Evolutionary conservation across 2,329 filamentous ascomycete genomes (phyloP).

Genomic region (Paracamarosporium sp.): DNA sequence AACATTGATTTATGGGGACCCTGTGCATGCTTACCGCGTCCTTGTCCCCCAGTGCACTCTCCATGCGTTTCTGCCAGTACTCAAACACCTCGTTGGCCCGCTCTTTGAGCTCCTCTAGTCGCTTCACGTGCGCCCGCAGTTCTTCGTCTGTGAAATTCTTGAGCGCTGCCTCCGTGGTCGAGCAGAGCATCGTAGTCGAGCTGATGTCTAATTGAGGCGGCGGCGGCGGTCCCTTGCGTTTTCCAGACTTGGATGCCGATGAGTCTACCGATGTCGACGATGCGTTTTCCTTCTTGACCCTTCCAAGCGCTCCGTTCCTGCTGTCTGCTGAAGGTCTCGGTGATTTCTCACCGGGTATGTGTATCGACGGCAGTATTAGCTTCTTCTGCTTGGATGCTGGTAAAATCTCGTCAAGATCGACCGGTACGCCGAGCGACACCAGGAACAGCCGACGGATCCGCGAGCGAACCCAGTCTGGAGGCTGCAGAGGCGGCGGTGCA

Average conservation of each 20-base stretch:
- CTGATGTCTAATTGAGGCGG: conserved; percentile 81
- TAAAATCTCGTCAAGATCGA: conserved; percentile 96
- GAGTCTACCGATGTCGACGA: conserved; percentile 49
- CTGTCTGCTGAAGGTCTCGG: conserved; percentile 47
- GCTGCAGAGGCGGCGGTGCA: conserved; percentile 90
- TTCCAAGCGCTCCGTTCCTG: conserved; percentile 43
- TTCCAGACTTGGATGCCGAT: conserved; percentile 45
- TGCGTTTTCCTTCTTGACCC: conserved; percentile 49
- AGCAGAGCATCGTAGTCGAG: conserved; percentile 77
- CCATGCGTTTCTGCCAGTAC: conserved; percentile 86
- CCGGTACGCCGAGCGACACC: conserved; percentile 92
- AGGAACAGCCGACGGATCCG: conserved; percentile 94
- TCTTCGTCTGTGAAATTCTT: conserved; percentile 80
- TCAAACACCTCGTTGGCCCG: conserved; percentile 78
- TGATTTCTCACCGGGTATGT: conserved; percentile 45
- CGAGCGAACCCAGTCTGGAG: conserved; percentile 96
- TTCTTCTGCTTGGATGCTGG: conserved; percentile 99
- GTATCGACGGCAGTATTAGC: conserved; percentile 84
- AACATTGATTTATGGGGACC: neutral
- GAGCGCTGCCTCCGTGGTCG: conserved; percentile 83
- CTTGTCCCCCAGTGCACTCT: conserved; percentile 87
- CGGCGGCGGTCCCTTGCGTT: conserved; percentile 66
- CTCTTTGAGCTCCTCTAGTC: conserved; percentile 72
- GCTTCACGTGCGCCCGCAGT: conserved; percentile 72
- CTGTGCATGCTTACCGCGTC: conserved; percentile 63